Base-by-base conservation (phyloP, 1,284 basidiomycete species). In the Ceratobasidium sp. region DNA sequence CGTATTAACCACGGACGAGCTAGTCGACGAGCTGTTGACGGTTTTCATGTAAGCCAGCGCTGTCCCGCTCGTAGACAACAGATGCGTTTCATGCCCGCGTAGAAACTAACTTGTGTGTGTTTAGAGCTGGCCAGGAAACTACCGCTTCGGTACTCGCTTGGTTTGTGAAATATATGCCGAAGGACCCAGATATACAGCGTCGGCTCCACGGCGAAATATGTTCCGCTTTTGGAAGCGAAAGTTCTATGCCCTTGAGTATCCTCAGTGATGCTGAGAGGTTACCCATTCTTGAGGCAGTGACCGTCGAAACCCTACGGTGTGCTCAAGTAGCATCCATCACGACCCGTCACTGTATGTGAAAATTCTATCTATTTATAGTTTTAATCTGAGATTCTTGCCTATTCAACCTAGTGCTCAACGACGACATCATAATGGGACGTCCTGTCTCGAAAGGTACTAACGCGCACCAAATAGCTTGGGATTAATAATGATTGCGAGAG, bases 11-110 rank as follows among this genome's bases (percentile, higher is more conserved):
- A 55, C 45, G 32, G 27, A 10, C 6, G 65, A 68, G 15, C 6
- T 68, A 15, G 8, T 68, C 20, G 65, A 68, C 17, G 65, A 68
- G 29, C 38, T 68, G 31, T 13, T 68, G 65, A 68, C 65, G 0
- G 55, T 56, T 40, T 17, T 68, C 1, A 22, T 68, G 65, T 56
- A 7, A 42, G 65, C 31, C 13, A 6, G 3, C 15, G 2, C 7
- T 35, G 10, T 43, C 29, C 25, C 32, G n/a, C 4, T 49, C 17
- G n/a, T 8, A 7, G 20, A 15, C 15, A 17, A 10, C n/a, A 22
- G 5, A 32, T 22, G 13, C 27, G 17, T n/a, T 31, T 0, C 3
- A 5, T 27, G 12, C 20, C 29, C 42, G 7, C n/a, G 22, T 40
- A 42, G 6, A 20, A 15, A 2, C 50, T 31, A 20, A 42, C 32